A percentile compares a stretch with the other conserved stretches of the same genome.
Conservation (phyloP, 2,329 filamentous ascomycete species). For the Huntiella bhutanensis region DNA sequence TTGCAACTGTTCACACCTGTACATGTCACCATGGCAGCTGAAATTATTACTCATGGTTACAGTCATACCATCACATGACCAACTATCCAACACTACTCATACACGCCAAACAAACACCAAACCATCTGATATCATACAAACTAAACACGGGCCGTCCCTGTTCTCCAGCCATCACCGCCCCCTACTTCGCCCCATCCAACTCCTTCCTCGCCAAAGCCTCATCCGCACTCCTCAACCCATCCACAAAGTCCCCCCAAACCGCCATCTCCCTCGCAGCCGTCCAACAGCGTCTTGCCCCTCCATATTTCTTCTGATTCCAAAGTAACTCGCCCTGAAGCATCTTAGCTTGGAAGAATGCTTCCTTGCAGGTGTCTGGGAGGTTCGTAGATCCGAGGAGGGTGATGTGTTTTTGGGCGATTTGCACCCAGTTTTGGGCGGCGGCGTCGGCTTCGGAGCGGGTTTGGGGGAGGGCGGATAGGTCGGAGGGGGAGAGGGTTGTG, state of each 20-base stretch:
- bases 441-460: conserved; percentile 2
- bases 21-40: too few species aligned
- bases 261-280: conserved; percentile 1
- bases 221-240: not conserved
- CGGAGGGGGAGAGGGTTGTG: conserved; percentile 5
- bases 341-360: conserved; percentile 5
- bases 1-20: too few species aligned
- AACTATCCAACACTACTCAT: not conserved
- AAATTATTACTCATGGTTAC: too few species aligned
- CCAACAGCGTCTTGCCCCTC: conserved; percentile 6
- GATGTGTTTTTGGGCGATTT: conserved; percentile 5
- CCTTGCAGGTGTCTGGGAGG: conserved; percentile 4
- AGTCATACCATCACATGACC: not conserved
- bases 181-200: not conserved
- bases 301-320: conserved; percentile 9
- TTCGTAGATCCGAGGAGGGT: not conserved
- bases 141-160: not conserved
- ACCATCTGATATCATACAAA: not conserved
- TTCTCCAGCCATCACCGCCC: not conserved
- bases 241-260: not conserved
- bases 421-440: conserved; percentile 8
- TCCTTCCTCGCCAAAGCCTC: not conserved
- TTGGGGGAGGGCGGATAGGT: conserved; percentile 7
- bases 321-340: conserved; percentile 8
- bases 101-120: not conserved